Conservation (phyloP, 805 yeast genomes). For the Starmerella tilneyi region DNA sequence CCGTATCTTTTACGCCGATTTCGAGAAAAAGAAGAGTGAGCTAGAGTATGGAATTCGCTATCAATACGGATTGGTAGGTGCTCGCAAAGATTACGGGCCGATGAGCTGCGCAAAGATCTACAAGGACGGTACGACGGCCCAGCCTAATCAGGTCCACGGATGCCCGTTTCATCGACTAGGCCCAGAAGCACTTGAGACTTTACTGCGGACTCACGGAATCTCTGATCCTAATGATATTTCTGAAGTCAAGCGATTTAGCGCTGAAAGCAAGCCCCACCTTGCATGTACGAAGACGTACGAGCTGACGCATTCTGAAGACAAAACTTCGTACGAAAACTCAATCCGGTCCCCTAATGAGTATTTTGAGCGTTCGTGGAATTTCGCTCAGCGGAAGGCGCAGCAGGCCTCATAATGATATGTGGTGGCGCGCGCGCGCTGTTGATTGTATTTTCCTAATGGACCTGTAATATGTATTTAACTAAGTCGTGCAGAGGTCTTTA, state of each 20-base stretch:
- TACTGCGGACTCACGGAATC: slow-evolving; percentile 56
- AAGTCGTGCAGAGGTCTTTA: too few relatives aligned
- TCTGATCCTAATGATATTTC: slow-evolving; percentile 45
- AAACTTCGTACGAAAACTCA: slow-evolving; percentile 39
- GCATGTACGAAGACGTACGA: slow-evolving; percentile 91
- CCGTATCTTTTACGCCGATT: slow-evolving; percentile 37
- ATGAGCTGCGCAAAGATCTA: slow-evolving; percentile 74
- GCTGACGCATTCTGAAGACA: slow-evolving; percentile 40
- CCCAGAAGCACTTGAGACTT: slow-evolving; percentile 48
- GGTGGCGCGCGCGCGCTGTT: not conserved
- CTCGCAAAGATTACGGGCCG: slow-evolving; percentile 73
- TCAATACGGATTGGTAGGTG: slow-evolving; percentile 85
- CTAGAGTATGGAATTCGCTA: slow-evolving; percentile 83
- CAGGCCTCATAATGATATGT: not conserved
- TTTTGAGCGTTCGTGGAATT: slow-evolving; percentile 34
- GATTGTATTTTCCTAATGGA: too few relatives aligned
- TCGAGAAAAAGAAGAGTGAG: slow-evolving; percentile 34
- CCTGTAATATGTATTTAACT: too few relatives aligned
- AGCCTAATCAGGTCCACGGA: slow-evolving; percentile 56
- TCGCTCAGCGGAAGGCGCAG: slow-evolving; percentile 5
- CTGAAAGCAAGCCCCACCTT: slow-evolving; percentile 59
- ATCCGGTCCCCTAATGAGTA: slow-evolving; percentile 83
- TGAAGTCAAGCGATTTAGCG: slow-evolving; percentile 57
- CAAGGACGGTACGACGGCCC: slow-evolving; percentile 43
- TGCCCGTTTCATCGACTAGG: slow-evolving; percentile 80